A percentile compares a stretch with the other conserved stretches of the same genome.
These are phyloP conservation scores for Penicillium concentricum DNA, from an alignment of 2,329 filamentous ascomycete genomes.

Conservation along the genomic window DNA sequence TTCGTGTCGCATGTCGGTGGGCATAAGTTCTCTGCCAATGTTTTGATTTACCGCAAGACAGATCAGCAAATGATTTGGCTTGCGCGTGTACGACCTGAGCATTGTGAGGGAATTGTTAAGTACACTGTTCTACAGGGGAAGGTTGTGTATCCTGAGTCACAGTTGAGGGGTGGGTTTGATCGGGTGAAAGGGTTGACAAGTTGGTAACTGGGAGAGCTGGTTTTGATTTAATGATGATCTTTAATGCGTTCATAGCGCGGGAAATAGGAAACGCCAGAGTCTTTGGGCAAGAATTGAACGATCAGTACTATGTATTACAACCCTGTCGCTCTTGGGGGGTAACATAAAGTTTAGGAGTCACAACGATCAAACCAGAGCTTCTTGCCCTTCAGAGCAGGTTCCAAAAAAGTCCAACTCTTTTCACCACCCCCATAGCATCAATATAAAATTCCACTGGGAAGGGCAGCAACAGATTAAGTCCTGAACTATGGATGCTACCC, in stretches of 20 bases:
- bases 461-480: not conserved
- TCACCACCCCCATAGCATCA: constrained; percentile 2
- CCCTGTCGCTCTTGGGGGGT: not conserved
- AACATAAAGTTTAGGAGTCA: not conserved
- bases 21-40: constrained; percentile 90
- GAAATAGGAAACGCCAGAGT: too few species aligned
- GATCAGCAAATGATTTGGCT: constrained; percentile 68
- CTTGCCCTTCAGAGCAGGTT: constrained; percentile 10
- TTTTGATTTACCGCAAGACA: constrained; percentile 73
- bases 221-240: not conserved
- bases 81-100: constrained; percentile 77
- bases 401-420: constrained; percentile 14
- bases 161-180: constrained; percentile 84
- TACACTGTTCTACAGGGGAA: constrained; percentile 87
- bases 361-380: constrained; percentile 20
- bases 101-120: constrained; percentile 83
- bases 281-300: not conserved
- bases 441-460: constrained; percentile 18
- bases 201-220: constrained; percentile 25
- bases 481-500: not conserved
- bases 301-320: not conserved
- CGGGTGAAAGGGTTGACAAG: constrained; percentile 70
- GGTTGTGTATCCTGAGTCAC: constrained; percentile 78
- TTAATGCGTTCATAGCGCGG: not conserved
- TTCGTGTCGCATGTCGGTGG: constrained; percentile 92